phyloP scores from a whole-genome alignment of 1,284 basidiomycete species.

The Ganoderma lucidum region DNA sequence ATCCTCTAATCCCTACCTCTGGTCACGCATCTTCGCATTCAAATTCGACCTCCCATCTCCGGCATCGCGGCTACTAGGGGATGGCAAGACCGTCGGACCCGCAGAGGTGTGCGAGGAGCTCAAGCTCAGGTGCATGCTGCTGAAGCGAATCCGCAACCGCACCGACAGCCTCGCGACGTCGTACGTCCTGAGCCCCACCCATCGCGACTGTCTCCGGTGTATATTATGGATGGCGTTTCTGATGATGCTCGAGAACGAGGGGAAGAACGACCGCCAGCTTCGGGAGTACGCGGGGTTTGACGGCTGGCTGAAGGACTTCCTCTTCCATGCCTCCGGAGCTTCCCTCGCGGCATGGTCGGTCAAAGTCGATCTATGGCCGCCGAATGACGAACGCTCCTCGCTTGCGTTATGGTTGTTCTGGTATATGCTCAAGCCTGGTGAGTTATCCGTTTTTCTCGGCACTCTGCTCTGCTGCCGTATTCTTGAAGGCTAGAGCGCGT shows the following conservation, averaged over 20 bases:
- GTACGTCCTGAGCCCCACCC: conserved; percentile 28
- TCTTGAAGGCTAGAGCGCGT: too few relatives aligned
- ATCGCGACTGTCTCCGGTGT: conserved; percentile 41
- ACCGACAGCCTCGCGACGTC: conserved; percentile 42
- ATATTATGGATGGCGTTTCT: conserved; percentile 59
- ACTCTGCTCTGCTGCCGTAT: neutral
- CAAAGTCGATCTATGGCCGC: conserved; percentile 44
- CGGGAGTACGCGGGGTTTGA: conserved; percentile 47
- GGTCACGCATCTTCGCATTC: conserved; percentile 51
- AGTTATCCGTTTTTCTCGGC: conserved; percentile 35
- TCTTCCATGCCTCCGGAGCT: conserved; percentile 46
- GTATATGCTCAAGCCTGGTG: conserved; percentile 66
- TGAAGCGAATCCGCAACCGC: conserved; percentile 60
- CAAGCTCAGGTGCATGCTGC: conserved; percentile 57
- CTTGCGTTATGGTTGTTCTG: conserved; percentile 52
- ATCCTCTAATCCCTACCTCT: conserved; percentile 49
- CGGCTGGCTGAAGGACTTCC: conserved; percentile 47
- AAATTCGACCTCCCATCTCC: conserved; percentile 50
- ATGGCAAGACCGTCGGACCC: conserved; percentile 28
- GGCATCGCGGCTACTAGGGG: conserved; percentile 38
- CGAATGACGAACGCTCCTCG: conserved; percentile 43
- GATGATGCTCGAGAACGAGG: conserved; percentile 67
- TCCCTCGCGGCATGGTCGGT: conserved; percentile 43
- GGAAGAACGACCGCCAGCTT: conserved; percentile 56
- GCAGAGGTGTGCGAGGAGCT: conserved; percentile 46